Percentiles rank a stretch among this genome's conserved stretches.
These are phyloP conservation scores for Delitschia confertaspora DNA, from an alignment of 495 filamentous ascomycete species.

Conservation along the genomic window DNA sequence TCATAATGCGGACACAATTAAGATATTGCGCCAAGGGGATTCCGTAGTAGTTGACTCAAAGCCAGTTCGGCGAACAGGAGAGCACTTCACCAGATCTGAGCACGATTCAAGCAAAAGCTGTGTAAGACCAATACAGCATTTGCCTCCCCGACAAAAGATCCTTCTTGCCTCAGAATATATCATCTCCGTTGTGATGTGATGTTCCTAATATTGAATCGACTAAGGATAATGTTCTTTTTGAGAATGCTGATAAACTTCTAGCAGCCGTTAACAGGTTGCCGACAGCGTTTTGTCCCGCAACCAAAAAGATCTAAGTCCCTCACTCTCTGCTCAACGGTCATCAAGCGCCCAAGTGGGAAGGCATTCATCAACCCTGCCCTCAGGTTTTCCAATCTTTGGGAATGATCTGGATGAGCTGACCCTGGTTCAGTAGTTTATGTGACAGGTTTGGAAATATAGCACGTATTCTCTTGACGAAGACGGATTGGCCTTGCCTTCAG, in stretches of 20 bases:
- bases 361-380: too few species aligned
- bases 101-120: slow-evolving; percentile 46
- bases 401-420: neutral
- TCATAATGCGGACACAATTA: slow-evolving; percentile 43
- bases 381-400: too few species aligned
- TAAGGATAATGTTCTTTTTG: slow-evolving; percentile 83
- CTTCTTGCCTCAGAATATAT: slow-evolving; percentile 69
- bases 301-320: neutral
- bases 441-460: neutral
- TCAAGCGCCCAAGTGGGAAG: too few species aligned
- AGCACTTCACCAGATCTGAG: slow-evolving; percentile 56
- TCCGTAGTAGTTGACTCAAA: slow-evolving; percentile 72
- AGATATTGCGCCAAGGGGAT: slow-evolving; percentile 49
- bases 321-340: slow-evolving; percentile 7
- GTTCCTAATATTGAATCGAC: slow-evolving; percentile 85
- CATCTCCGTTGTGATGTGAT: slow-evolving; percentile 62
- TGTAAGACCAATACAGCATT: slow-evolving; percentile 14
- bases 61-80: slow-evolving; percentile 59
- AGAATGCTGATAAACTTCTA: slow-evolving; percentile 48
- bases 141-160: slow-evolving; percentile 42
- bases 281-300: slow-evolving; percentile 9
- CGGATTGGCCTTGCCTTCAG: slow-evolving; percentile 15
- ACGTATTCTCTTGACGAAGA: slow-evolving; percentile 28
- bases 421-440: neutral
- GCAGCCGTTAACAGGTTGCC: slow-evolving; percentile 39